Percentiles rank a stretch among this genome's conserved stretches.
These are phyloP conservation scores for Xylaria sp. DNA, from an alignment of 2,329 filamentous ascomycete species.

Conservation along the genomic window DNA sequence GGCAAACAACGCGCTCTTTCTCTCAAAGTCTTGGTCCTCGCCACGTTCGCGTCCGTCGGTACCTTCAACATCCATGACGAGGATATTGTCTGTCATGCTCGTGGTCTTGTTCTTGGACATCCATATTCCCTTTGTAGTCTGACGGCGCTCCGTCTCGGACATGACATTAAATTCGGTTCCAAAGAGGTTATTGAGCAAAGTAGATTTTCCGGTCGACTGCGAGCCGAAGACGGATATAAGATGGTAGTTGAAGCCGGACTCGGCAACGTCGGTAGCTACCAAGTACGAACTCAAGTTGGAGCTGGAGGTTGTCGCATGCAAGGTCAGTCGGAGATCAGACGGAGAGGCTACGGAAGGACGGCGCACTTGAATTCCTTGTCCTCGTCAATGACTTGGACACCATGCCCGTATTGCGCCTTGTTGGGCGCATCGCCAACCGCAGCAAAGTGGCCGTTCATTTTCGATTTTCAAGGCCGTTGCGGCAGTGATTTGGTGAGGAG, in stretches of 20 bases:
- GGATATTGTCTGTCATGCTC: slow-evolving; percentile 93
- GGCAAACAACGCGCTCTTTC: slow-evolving; percentile 97
- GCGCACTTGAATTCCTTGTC: slow-evolving; percentile 96
- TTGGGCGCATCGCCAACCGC: slow-evolving; percentile 73
- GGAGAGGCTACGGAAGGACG: slow-evolving; percentile 23
- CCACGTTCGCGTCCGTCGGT: slow-evolving; percentile 96
- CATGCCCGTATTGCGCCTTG: slow-evolving; percentile 82
- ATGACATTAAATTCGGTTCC: slow-evolving; percentile 97
- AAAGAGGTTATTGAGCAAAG: slow-evolving; percentile 94
- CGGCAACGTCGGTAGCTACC: slow-evolving; percentile 78
- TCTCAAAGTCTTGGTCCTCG: slow-evolving; percentile 98
- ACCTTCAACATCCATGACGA: slow-evolving; percentile 99
- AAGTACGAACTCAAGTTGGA: slow-evolving; percentile 84
- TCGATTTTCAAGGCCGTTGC: slow-evolving; percentile 54
- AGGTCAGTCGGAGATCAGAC: slow-evolving; percentile 34
- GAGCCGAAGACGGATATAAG: slow-evolving; percentile 99
- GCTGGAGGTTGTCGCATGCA: slow-evolving; percentile 57
- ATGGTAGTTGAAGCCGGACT: slow-evolving; percentile 98
- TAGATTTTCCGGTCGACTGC: slow-evolving; percentile 98
- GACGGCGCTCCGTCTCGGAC: slow-evolving; percentile 91
- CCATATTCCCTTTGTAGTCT: slow-evolving; percentile 99
- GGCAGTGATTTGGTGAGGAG: slow-evolving; percentile 10
- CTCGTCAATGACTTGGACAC: slow-evolving; percentile 96
- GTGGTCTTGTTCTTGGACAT: slow-evolving; percentile 93
- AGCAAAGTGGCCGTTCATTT: slow-evolving; percentile 85